Evolutionary conservation across 306 rosid species (phyloP), one percentile per base, ranked within the genome.

Genomic region (Begonia masoniana): DNA sequence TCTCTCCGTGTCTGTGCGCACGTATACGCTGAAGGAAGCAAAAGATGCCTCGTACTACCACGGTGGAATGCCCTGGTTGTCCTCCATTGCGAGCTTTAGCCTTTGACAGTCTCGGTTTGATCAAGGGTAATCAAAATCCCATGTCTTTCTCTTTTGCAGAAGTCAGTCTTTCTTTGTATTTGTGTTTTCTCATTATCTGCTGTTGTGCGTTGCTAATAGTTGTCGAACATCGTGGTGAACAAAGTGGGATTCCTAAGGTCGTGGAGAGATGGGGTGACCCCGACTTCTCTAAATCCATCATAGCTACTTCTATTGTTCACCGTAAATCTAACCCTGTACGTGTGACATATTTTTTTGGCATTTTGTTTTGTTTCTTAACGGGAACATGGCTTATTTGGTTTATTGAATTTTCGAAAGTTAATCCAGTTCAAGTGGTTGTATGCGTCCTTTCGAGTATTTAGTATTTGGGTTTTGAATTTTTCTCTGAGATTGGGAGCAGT

Each of bases 31-130:
- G 47, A 43, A 43, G 6, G 36, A 45, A 45, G 36, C 11, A 23
- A 26, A 58, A 41, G 23, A 92, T 92, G 99, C 99, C 99, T 72
- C 99, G 96, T 5, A 81, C 95, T 0, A 77, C 82, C 41, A 86
- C 76, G 0, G 0, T 92, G 6, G 94, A 81, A 12, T 83, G 83
- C 68, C 71, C 80, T 0, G 96, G 96, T 43, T 81, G 96, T 70
- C 96, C 99, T 52, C 75, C 88, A 1, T 74, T 92, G 61, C 88
- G 99, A 15, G 95, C 99, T 66, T 42, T 92, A 24, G 79, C 96
- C 7, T 86, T 86, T 52, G 95, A 92, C 57, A 60, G 65, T 12
- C 95, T 92, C 46, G 99, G 99, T 64, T 82, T 86, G 41, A 68
- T 92, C 54, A 86, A 86, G 74, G 99, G 99, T 84, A 57, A 10